Conservation (phyloP, 345 rosid species). For the Gossypium sturtianum region DNA sequence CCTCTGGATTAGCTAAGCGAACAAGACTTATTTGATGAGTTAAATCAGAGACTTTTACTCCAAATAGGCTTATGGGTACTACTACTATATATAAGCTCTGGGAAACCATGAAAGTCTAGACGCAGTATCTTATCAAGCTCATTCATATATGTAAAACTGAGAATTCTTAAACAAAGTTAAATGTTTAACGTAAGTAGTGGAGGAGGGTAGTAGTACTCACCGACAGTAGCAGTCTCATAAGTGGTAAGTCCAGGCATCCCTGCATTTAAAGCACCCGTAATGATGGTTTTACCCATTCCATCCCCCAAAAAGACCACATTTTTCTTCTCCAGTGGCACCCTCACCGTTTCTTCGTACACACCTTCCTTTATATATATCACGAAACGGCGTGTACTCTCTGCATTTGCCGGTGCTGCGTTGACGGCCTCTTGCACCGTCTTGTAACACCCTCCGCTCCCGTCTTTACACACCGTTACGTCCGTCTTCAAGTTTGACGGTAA, state of each 20-base stretch:
- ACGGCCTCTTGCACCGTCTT: constrained; percentile 80
- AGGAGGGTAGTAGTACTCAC: constrained; percentile 27
- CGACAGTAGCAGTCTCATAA: constrained; percentile 71
- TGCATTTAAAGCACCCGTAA: constrained; percentile 49
- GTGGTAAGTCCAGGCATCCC: constrained; percentile 60
- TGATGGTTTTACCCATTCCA: constrained; percentile 86
- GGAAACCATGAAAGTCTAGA: background rate
- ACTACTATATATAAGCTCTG: background rate
- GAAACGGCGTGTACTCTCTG: constrained; percentile 20
- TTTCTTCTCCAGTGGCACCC: constrained; percentile 70
- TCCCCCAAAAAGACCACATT: constrained; percentile 82
- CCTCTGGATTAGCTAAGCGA: no score
- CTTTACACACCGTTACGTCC: constrained; percentile 69
- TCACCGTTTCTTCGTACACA: constrained; percentile 65
- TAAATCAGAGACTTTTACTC: no score
- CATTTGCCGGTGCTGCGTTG: constrained; percentile 61
- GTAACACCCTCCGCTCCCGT: constrained; percentile 32
- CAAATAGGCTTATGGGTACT: no score
- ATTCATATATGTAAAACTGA: background rate
- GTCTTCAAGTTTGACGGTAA: constrained; percentile 41
- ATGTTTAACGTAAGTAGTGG: no score
- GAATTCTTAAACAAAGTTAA: background rate
- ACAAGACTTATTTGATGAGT: no score
- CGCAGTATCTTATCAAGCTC: background rate
- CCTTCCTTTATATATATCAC: constrained; percentile 65